These are phyloP conservation scores for Oenanthe sinensis DNA, from an alignment of 129 eudicot genomes.

Conservation along the genomic window DNA sequence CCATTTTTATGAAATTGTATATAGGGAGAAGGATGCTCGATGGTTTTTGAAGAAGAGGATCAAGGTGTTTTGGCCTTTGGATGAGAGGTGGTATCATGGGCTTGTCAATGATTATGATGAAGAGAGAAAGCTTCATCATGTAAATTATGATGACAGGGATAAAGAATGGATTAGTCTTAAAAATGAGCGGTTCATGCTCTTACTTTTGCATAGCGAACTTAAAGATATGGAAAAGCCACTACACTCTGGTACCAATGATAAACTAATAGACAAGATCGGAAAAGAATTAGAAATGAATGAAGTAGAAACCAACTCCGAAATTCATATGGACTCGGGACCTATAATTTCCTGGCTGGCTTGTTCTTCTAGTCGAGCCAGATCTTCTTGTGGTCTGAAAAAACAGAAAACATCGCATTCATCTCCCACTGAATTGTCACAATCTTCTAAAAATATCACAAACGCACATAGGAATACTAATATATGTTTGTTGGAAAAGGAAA, in stretches of 20 bases:
- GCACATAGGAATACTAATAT: constrained; percentile 16
- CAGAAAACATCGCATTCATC: constrained; percentile 26
- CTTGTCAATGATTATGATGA: constrained; percentile 63
- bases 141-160: constrained; percentile 84
- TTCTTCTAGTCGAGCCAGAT: constrained; percentile 45
- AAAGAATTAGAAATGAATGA: constrained; percentile 17
- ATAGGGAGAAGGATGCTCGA: constrained; percentile 49
- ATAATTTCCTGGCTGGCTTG: constrained; percentile 74
- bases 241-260: constrained; percentile 15
- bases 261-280: constrained; percentile 18
- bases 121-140: constrained; percentile 64
- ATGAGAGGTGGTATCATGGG: constrained; percentile 89
- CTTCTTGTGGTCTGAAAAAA: constrained; percentile 39
- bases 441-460: constrained; percentile 21
- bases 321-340: constrained; percentile 64
- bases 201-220: constrained; percentile 78
- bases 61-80: constrained; percentile 92
- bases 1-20: constrained; percentile 64
- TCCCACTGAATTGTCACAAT: constrained; percentile 10
- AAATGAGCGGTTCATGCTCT: constrained; percentile 72
- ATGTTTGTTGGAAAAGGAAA: constrained; percentile 23
- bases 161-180: constrained; percentile 87
- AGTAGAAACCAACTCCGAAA: constrained; percentile 20
- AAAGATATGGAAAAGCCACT: constrained; percentile 31
- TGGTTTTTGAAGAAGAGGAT: constrained; percentile 83